phyloP scores from a whole-genome alignment of 495 filamentous ascomycete species.

The Daldinia caldariorum region DNA sequence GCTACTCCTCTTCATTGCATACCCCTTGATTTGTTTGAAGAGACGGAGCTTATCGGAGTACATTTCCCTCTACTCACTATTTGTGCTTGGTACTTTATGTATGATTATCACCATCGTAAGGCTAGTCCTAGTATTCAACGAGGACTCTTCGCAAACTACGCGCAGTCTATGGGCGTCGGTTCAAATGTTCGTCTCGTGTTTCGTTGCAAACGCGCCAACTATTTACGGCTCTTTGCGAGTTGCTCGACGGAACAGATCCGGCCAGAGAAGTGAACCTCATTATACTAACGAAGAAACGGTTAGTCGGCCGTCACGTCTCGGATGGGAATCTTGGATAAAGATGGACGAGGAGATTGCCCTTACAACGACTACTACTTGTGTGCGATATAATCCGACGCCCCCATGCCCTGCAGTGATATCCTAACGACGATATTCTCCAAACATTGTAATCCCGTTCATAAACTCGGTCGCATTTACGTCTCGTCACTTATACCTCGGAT shows the following conservation, averaged over 20 bases:
- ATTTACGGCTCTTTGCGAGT: conserved; percentile 51
- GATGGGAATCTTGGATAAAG: conserved; percentile 41
- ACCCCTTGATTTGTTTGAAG: conserved; percentile 51
- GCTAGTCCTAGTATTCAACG: conserved; percentile 47
- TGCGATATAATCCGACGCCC: conserved; percentile 6
- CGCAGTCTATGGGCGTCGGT: conserved; percentile 56
- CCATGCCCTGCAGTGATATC: conserved; percentile 4
- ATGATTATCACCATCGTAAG: conserved; percentile 55
- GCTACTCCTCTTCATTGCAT: conserved; percentile 55
- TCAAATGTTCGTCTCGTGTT: conserved; percentile 55
- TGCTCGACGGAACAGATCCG: conserved; percentile 32
- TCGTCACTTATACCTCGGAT: background rate
- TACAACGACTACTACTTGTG: background rate
- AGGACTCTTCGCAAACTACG: conserved; percentile 51
- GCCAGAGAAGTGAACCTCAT: conserved; percentile 7
- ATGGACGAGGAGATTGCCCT: conserved; percentile 38
- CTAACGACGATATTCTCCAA: background rate
- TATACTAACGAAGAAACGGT: conserved; percentile 17
- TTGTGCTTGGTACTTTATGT: conserved; percentile 56
- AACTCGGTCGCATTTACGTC: background rate
- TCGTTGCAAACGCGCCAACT: conserved; percentile 58
- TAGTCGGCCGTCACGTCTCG: conserved; percentile 22
- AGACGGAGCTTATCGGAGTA: conserved; percentile 47
- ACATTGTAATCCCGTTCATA: background rate
- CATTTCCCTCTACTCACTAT: conserved; percentile 52